Percentiles rank a stretch among this genome's conserved stretches.
phyloP scores from a whole-genome alignment of 2,329 filamentous ascomycete genomes.

The Penicillium sp. region DNA sequence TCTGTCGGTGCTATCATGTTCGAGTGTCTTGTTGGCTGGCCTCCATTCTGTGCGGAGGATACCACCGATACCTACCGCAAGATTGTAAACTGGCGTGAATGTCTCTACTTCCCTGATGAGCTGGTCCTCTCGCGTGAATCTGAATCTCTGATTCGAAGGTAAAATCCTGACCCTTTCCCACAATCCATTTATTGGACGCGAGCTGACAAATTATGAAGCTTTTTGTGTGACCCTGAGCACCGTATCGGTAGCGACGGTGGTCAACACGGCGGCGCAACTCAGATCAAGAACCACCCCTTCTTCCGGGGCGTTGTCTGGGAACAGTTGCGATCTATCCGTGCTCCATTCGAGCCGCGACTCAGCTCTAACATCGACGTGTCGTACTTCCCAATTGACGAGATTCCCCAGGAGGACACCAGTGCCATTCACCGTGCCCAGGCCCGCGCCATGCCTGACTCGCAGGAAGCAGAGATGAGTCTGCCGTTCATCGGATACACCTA shows the following conservation, averaged over 20 bases:
- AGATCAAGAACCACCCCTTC: conserved; percentile 93
- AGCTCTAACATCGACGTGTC: conserved; percentile 94
- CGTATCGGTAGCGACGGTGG: conserved; percentile 74
- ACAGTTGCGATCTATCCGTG: conserved; percentile 85
- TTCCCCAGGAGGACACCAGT: conserved; percentile 93
- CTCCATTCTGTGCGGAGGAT: conserved; percentile 97
- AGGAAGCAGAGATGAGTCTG: conserved; percentile 91
- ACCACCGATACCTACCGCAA: conserved; percentile 98
- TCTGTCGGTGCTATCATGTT: conserved; percentile 99
- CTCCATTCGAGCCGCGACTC: conserved; percentile 93
- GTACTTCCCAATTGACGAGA: conserved; percentile 98
- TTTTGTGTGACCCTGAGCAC: conserved; percentile 92
- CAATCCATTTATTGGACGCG: not conserved
- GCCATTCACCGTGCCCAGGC: conserved; percentile 85
- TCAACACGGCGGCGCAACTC: conserved; percentile 72
- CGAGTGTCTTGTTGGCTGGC: conserved; percentile 97
- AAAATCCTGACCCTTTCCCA: conserved; percentile 36
- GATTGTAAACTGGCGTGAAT: conserved; percentile 97
- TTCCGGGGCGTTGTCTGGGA: conserved; percentile 98
- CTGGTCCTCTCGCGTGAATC: conserved; percentile 86
- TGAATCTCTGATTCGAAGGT: conserved; percentile 91
- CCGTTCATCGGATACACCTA: conserved; percentile 97
- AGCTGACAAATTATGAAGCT: conserved; percentile 54
- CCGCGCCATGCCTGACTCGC: conserved; percentile 71
- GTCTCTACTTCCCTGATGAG: conserved; percentile 95